Percentiles rank a stretch among this genome's conserved stretches.
phyloP scores from a whole-genome alignment of 2,329 filamentous ascomycete species.

The Cercospora berteroae region DNA sequence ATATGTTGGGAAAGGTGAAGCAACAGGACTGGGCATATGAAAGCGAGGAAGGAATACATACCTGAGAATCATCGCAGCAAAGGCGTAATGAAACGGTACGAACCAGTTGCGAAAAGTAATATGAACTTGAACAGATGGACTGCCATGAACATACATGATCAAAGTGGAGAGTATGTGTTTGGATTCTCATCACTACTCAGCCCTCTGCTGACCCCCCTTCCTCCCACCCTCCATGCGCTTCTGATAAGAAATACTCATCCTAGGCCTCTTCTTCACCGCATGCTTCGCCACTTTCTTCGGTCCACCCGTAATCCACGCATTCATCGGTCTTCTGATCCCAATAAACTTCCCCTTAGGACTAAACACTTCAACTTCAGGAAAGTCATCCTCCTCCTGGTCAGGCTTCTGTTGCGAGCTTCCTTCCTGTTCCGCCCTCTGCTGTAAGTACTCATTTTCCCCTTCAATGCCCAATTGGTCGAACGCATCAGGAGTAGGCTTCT shows the following conservation, averaged over 20 bases:
- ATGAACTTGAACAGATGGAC: neutral
- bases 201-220: slow-evolving; percentile 14
- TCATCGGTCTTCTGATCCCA: slow-evolving; percentile 64
- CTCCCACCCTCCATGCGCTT: slow-evolving; percentile 46
- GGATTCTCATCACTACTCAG: neutral
- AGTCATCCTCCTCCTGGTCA: slow-evolving; percentile 23
- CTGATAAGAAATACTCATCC: slow-evolving; percentile 57
- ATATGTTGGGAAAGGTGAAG: no score
- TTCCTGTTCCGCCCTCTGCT: neutral
- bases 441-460: neutral
- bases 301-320: slow-evolving; percentile 62
- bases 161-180: neutral
- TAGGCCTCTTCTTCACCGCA: slow-evolving; percentile 57
- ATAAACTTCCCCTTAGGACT: slow-evolving; percentile 82
- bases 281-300: slow-evolving; percentile 54
- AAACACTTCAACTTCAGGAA: slow-evolving; percentile 77
- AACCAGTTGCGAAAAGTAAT: neutral
- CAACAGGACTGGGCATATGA: neutral
- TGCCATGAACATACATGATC: neutral
- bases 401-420: neutral
- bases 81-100: neutral
- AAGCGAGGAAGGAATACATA: neutral
- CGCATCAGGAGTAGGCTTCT: slow-evolving; percentile 25
- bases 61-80: neutral
- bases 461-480: slow-evolving; percentile 20